Conservation (phyloP, 768 basidiomycete species). For the Mycena amicta region DNA sequence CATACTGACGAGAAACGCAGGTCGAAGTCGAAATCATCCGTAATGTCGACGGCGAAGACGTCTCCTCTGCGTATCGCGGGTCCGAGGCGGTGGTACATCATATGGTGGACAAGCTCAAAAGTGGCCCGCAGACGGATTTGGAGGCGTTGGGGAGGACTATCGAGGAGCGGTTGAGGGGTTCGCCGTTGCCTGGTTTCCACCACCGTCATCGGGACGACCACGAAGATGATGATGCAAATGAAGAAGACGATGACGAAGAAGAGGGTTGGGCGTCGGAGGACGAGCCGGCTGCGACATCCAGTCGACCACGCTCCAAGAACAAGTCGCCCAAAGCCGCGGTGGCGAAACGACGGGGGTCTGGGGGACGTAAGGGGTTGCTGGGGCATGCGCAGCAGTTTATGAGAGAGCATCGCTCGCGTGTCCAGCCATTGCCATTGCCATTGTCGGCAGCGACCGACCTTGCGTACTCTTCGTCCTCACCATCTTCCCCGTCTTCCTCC, state of each 20-base stretch:
- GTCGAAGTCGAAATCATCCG: slow-evolving; percentile 66
- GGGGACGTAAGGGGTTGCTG: slow-evolving; percentile 14
- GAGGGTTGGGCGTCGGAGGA: slow-evolving; percentile 71
- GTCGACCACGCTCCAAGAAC: slow-evolving; percentile 29
- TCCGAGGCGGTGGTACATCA: slow-evolving; percentile 23
- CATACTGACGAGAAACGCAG: slow-evolving; percentile 31
- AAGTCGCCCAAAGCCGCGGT: slow-evolving; percentile 21
- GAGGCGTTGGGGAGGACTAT: slow-evolving; percentile 15
- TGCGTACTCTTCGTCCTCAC: slow-evolving; percentile 8
- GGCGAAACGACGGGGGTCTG: slow-evolving; percentile 4
- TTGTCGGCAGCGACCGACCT: no score
- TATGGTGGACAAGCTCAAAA: slow-evolving; percentile 30
- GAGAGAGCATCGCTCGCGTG: neutral
- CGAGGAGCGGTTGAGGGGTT: slow-evolving; percentile 9
- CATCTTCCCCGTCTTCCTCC: neutral
- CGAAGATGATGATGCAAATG: slow-evolving; percentile 31
- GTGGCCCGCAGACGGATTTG: slow-evolving; percentile 14
- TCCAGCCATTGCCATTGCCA: neutral
- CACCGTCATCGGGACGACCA: slow-evolving; percentile 1
- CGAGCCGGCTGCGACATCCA: slow-evolving; percentile 17
- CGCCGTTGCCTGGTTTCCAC: slow-evolving; percentile 8
- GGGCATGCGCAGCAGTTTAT: slow-evolving; percentile 8
- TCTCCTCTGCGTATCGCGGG: slow-evolving; percentile 23
- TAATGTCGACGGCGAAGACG: slow-evolving; percentile 30
- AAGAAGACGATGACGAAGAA: slow-evolving; percentile 63